Evolutionary conservation across 2,329 filamentous ascomycete genomes (phyloP).

Genomic region (Penicillium verrucosum): DNA sequence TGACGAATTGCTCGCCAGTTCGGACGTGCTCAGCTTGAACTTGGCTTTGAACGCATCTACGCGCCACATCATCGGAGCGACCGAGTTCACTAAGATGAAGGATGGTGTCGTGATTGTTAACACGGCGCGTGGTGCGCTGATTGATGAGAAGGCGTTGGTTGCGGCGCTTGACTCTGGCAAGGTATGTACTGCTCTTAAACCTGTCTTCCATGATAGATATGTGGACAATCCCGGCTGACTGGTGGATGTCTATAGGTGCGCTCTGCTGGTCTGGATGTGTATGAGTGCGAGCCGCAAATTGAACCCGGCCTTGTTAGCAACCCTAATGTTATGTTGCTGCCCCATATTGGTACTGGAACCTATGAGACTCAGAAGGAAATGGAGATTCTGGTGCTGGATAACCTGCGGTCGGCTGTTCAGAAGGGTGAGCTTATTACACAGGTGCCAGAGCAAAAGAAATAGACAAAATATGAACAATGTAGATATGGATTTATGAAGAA

Average conservation of each 20-base stretch:
- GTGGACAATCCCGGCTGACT: neutral
- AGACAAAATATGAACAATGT: slow-evolving; percentile 1
- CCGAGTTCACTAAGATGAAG: slow-evolving; percentile 47
- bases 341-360: slow-evolving; percentile 60
- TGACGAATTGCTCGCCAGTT: slow-evolving; percentile 44
- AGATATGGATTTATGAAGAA: neutral
- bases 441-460: slow-evolving; percentile 57
- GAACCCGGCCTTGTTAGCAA: slow-evolving; percentile 49
- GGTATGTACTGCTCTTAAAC: slow-evolving; percentile 22
- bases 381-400: slow-evolving; percentile 58
- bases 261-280: slow-evolving; percentile 47
- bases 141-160: slow-evolving; percentile 48
- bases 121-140: slow-evolving; percentile 45
- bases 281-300: slow-evolving; percentile 46
- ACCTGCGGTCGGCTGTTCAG: slow-evolving; percentile 56
- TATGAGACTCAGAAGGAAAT: slow-evolving; percentile 61
- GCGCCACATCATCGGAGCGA: slow-evolving; percentile 46
- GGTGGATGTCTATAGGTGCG: slow-evolving; percentile 28
- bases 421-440: slow-evolving; percentile 58
- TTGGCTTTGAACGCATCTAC: slow-evolving; percentile 45
- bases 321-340: slow-evolving; percentile 52
- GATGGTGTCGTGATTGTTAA: slow-evolving; percentile 46
- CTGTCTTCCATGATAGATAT: neutral
- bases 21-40: slow-evolving; percentile 48
- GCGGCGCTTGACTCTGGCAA: slow-evolving; percentile 45